Percentiles rank a stretch among this genome's conserved stretches.
Evolutionary conservation across 1,284 basidiomycete species (phyloP).

Genomic region (Cutaneotrichosporon sp.): DNA sequence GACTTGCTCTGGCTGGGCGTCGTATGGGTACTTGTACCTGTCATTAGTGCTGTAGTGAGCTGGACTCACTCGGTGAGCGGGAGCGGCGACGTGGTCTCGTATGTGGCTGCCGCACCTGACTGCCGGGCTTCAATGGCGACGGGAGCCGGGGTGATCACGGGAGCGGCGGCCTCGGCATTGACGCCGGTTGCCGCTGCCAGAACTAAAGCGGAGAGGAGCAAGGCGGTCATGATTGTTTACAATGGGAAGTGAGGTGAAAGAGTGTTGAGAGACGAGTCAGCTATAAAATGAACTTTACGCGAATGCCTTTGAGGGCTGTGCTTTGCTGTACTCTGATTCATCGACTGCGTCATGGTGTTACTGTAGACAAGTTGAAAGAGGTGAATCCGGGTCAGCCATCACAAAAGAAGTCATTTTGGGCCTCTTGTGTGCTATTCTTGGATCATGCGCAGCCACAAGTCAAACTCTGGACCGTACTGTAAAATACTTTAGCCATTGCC

Average conservation of each 20-base stretch:
- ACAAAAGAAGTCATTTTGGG: no score
- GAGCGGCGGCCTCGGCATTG: neutral
- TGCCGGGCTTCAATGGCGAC: neutral
- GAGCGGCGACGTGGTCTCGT: conserved; percentile 17
- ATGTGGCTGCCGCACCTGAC: neutral
- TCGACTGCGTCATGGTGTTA: no score
- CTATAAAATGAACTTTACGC: no score
- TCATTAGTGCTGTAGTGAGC: neutral
- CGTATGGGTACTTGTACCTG: conserved; percentile 26
- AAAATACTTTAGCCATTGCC: no score
- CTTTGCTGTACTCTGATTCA: no score
- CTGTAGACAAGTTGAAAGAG: no score
- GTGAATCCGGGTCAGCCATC: no score
- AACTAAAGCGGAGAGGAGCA: neutral
- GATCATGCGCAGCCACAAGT: no score
- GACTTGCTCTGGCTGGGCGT: conserved; percentile 19
- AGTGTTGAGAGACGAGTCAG: neutral
- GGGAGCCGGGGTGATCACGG: neutral
- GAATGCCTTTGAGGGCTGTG: no score
- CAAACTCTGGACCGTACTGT: no score
- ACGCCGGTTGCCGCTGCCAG: neutral
- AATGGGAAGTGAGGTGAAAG: neutral
- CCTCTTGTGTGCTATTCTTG: no score
- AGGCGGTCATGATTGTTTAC: neutral
- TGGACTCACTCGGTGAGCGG: conserved; percentile 21